These are phyloP conservation scores for Sindora glabra DNA, from an alignment of 306 rosid genomes.

Conservation along the genomic window DNA sequence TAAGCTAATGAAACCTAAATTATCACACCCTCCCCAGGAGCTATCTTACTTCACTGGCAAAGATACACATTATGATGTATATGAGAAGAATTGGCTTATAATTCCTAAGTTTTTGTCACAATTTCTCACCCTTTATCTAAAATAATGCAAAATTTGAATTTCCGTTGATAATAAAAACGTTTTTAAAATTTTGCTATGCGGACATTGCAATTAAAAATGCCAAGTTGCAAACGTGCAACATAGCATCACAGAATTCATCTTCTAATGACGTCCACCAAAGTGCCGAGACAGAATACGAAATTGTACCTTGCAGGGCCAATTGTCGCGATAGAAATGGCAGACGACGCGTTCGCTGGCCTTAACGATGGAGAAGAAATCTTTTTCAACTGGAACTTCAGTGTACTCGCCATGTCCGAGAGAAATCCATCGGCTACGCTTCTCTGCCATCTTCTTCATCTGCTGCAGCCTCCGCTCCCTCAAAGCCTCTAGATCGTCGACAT, in stretches of 20 bases:
- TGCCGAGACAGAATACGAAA: not conserved
- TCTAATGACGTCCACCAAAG: too few relatives aligned
- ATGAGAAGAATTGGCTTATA: not conserved
- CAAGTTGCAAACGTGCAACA: too few relatives aligned
- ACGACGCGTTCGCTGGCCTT: slow-evolving; percentile 99
- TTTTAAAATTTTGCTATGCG: too few relatives aligned
- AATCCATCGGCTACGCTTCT: slow-evolving; percentile 91
- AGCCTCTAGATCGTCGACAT: slow-evolving; percentile 67
- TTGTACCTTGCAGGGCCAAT: slow-evolving; percentile 94
- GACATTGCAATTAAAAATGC: too few relatives aligned
- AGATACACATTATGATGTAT: not conserved
- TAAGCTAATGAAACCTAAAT: not conserved
- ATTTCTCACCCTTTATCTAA: not conserved
- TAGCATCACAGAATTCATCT: not conserved
- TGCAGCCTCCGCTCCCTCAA: slow-evolving; percentile 84
- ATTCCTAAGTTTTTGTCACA: not conserved
- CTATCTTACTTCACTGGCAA: not conserved
- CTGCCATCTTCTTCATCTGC: slow-evolving; percentile 98
- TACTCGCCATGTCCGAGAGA: slow-evolving; percentile 84
- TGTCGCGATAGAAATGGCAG: slow-evolving; percentile 93
- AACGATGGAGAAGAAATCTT: slow-evolving; percentile 85
- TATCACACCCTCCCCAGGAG: not conserved
- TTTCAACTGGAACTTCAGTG: slow-evolving; percentile 68
- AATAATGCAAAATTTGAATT: too few relatives aligned
- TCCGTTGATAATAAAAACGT: too few relatives aligned